phyloP scores from a whole-genome alignment of 2,329 filamentous ascomycete species.

The Hymenoscyphus fraxineus region DNA sequence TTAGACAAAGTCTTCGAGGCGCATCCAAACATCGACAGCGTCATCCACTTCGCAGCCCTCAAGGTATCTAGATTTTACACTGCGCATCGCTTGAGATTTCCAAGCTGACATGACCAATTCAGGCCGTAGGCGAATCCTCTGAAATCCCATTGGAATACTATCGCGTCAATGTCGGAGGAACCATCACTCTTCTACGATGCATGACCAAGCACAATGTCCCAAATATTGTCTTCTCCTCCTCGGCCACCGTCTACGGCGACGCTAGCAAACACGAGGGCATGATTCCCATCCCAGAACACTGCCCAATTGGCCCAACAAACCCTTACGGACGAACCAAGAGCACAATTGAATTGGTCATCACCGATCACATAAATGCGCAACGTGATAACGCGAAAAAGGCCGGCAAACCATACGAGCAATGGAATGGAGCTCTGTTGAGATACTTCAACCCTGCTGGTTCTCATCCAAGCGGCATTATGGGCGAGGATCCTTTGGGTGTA shows the following conservation, averaged over 20 bases:
- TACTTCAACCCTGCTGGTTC: slow-evolving; percentile 98
- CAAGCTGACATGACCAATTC: slow-evolving; percentile 18
- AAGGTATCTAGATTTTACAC: slow-evolving; percentile 57
- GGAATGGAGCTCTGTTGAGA: slow-evolving; percentile 88
- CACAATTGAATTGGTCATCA: slow-evolving; percentile 86
- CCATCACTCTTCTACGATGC: slow-evolving; percentile 76
- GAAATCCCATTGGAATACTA: slow-evolving; percentile 98
- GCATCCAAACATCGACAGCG: slow-evolving; percentile 92
- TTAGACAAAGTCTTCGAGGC: slow-evolving; percentile 84
- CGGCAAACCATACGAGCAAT: slow-evolving; percentile 72
- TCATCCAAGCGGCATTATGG: slow-evolving; percentile 95
- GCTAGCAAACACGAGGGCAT: slow-evolving; percentile 94
- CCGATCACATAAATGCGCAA: slow-evolving; percentile 83
- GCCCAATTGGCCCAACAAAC: slow-evolving; percentile 94
- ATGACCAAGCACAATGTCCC: slow-evolving; percentile 88
- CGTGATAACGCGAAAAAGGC: slow-evolving; percentile 77
- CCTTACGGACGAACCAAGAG: slow-evolving; percentile 97
- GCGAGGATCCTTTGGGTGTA: slow-evolving; percentile 92
- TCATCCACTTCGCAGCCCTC: slow-evolving; percentile 96
- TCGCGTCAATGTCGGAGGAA: slow-evolving; percentile 91
- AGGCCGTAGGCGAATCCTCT: slow-evolving; percentile 93
- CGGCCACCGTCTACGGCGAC: slow-evolving; percentile 96
- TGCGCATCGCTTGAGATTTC: slow-evolving; percentile 9
- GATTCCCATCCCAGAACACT: slow-evolving; percentile 97
- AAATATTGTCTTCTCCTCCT: slow-evolving; percentile 98